Base-by-base conservation (phyloP, 768 basidiomycete species). In the Pulveroboletus sp. region DNA sequence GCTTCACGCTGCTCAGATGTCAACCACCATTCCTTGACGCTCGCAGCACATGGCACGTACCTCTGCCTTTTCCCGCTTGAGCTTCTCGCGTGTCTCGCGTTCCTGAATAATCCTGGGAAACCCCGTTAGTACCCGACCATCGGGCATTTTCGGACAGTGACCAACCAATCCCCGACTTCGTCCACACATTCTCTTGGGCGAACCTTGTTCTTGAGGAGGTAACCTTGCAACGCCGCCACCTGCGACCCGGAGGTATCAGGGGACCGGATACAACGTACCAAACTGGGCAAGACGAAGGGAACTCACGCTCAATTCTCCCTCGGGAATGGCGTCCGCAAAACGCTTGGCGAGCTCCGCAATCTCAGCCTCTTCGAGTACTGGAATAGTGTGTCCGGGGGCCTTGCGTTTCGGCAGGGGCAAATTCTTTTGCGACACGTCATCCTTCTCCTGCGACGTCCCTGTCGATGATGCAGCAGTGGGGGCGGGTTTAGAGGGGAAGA, bases 141-240 rank as follows among this genome's bases (percentile, higher is more conserved):
- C 40, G 51, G 53, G 14, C 9, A 45, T 12, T 3, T 31, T 53
- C 49, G 50, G 45, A 49, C 39, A 10, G 8, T n/a, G 7, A 63
- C 71, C 38, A 65, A 73, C 90, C 92, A 94, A 38, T 81, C 83
- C 25, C 66, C 74, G 21, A 87, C 85, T 64, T 91, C 90, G 6
- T 84, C 84, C 9, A 93, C 90, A 54, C 85, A 88, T 66, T 92
- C 87, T 51, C 79, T 77, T 34, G 90, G 90, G n/a, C 90, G 83
- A 12, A 90, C 85, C 77, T 93, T 91, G 68, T 92, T 92, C 77
- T 87, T 88, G 49, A 91, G 74, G 33, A 93, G 75, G 65, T 92
- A 92, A 3, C 90, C 90, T 73, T 92, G 90, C 55, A 92, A 76
- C 40, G 79, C 75, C 23, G 90, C 90, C 49, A 92, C 88, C 88